These are phyloP conservation scores for Phytophthora lateralis DNA, from an alignment of 352 stramenopile species.

Conservation along the genomic window DNA sequence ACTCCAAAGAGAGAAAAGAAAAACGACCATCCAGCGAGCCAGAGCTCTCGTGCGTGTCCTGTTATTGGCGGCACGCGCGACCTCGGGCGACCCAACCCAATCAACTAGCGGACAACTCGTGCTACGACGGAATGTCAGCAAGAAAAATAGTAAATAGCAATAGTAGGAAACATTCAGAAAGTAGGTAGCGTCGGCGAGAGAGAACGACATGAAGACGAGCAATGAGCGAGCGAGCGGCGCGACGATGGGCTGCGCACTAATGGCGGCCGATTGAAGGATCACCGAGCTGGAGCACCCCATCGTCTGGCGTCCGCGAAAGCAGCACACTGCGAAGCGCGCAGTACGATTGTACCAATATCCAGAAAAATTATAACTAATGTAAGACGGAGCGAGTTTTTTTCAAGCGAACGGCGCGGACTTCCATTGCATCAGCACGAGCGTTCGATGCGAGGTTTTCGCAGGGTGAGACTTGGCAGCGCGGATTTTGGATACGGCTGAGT, in stretches of 20 bases:
- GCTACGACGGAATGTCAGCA: constrained; percentile 38
- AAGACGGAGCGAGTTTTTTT: constrained; percentile 50
- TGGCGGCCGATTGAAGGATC: constrained; percentile 34
- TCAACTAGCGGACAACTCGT: constrained; percentile 34
- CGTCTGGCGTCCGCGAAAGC: constrained; percentile 23
- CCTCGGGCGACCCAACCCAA: constrained; percentile 10
- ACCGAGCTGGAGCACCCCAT: constrained; percentile 10
- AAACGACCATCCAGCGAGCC: constrained; percentile 30
- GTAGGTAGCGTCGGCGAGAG: constrained; percentile 17
- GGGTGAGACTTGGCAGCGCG: constrained; percentile 25
- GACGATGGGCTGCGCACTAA: constrained; percentile 11
- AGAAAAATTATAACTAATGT: constrained; percentile 53
- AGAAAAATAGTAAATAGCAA: constrained; percentile 37
- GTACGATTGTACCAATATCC: constrained; percentile 42
- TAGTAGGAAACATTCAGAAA: constrained; percentile 33
- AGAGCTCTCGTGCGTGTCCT: constrained; percentile 14
- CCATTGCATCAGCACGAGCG: constrained; percentile 1
- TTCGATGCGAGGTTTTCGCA: constrained; percentile 20
- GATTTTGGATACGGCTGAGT: constrained; percentile 2
- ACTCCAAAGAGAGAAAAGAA: constrained; percentile 26
- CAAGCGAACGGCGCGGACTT: constrained; percentile 10
- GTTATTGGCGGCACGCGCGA: constrained; percentile 17
- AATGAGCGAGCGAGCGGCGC: constrained; percentile 35
- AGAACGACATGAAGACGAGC: constrained; percentile 32
- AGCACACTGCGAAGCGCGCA: constrained; percentile 38